Evolutionary conservation across 2,329 filamentous ascomycete species (phyloP), one percentile per base, ranked within the genome.

Genomic region (Pestalotiopsis sp.): DNA sequence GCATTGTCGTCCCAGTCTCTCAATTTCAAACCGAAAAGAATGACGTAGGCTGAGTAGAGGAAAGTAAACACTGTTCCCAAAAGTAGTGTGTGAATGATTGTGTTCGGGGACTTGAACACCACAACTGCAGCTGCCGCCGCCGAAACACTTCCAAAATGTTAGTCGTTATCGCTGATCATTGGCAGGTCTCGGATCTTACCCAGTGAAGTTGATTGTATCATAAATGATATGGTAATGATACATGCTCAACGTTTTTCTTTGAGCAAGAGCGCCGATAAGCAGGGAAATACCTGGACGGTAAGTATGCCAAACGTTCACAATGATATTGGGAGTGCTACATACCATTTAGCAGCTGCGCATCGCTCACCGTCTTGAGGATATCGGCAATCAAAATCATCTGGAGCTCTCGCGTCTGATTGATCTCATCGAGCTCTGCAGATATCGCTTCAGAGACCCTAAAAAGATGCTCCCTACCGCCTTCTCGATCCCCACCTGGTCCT

Each of bases 151-250:
- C 1, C 14, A 17, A 59, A 36, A 27, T 20, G 9, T 27, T 17
- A 31, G 57, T 3, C 12, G n/a, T 23, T 20, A 23, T 58, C 56
- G 12, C n/a, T 58, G 3, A 45, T 17, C 12, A 45, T 31, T 31
- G 39, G 13, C 12, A 11, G 39, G 14, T 12, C 14, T 45, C 12
- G 9, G 25, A 20, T 58, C 14, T 58, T 27, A 59, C 57, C 57
- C 57, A 27, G 57, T 59, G 1, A 59, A 17, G 11, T 59, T 59
- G 2, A 59, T 23, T 2, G 5, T 59, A 13, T 59, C 57, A 23
- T 59, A 59, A 31, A 59, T 23, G 20, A 59, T 36, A 17, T 59
- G 57, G 57, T 59, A 59, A 23, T 59, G 57, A 12, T 59, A 59
- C 12, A 59, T 3, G 57, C 17, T n/a, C 17, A 59, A 9, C 6